phyloP scores from a whole-genome alignment of 169 alveolate genomes.

The Nephromyces sp. region DNA sequence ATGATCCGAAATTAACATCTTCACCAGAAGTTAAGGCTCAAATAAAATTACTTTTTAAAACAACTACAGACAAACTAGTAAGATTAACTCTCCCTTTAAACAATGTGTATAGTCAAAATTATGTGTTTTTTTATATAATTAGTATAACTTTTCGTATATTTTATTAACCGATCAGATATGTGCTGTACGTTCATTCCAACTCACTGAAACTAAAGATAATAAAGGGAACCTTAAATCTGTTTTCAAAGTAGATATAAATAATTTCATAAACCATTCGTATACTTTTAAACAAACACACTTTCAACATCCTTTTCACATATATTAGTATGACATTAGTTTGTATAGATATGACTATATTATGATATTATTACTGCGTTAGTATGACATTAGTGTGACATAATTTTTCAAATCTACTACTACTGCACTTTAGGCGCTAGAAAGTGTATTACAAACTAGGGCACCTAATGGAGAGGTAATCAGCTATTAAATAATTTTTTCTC shows the following conservation, averaged over 20 bases:
- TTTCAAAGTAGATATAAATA: constrained; percentile 17
- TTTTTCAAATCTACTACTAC: no score
- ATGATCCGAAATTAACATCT: constrained; percentile 75
- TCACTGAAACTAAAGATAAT: constrained; percentile 51
- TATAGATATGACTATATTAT: no score
- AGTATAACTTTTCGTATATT: neutral
- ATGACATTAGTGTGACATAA: neutral
- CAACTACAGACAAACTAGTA: constrained; percentile 32
- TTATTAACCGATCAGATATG: constrained; percentile 31
- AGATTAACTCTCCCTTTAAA: neutral
- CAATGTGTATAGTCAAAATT: no score
- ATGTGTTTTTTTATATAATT: no score
- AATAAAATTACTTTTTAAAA: constrained; percentile 58
- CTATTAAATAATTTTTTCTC: neutral
- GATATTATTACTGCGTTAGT: neutral
- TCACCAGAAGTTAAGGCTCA: constrained; percentile 76
- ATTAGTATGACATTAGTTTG: no score
- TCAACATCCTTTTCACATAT: no score
- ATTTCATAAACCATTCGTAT: neutral
- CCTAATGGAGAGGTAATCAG: neutral
- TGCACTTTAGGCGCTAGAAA: constrained; percentile 14
- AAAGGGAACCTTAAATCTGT: neutral
- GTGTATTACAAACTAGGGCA: neutral
- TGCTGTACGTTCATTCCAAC: constrained; percentile 65
- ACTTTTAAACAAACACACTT: no score